Evolutionary conservation across 371 early-diverging fungal genomes (phyloP), one percentile per base, ranked within the genome.

Genomic region (Zychaea mexicana): DNA sequence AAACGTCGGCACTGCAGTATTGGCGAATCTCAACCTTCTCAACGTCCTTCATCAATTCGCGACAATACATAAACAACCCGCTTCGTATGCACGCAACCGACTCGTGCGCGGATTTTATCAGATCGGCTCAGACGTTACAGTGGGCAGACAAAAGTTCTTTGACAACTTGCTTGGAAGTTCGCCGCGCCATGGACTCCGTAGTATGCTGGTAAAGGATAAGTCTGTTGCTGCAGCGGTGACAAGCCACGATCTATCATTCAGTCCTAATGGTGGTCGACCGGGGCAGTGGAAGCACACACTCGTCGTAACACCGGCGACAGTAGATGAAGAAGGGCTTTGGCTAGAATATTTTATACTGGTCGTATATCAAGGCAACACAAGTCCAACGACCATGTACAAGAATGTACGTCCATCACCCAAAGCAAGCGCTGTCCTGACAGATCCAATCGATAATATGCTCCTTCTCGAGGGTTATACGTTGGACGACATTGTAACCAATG

Each of bases 161-260:
- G 82, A 87, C 21, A 91, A 88, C 52, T 81, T 92, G 27, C 74
- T 92, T 57, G 85, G 85, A 64, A 90, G 87, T 60, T 89, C 92
- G 0, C 80, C 82, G 38, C 72, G 84, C 17, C 88, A 92, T 66
- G 90, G 91, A 0, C 84, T 91, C 55, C 13, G 22, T 2, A 73
- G 61, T 36, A 28, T 81, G 2, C 38, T 58, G 2, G 38, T 57
- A 2, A 67, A 59, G 7, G 57, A 65, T 27, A 60, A 67, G 6
- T 65, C 67, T 17, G 58, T 69, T 13, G 77, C 66, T 8, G 72
- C 68, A 17, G 53, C 71, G 2, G 69, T 73, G n/a, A 72, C 75
- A 4, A 74, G 80, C 39, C 52, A 58, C 22, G 66, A 69, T 19
- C 32, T 75, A 6, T 74, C 74, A 0, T 79, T 79, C 54, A 39